These are phyloP conservation scores for Prunus mira DNA, from an alignment of 306 rosid genomes.

Conservation along the genomic window DNA sequence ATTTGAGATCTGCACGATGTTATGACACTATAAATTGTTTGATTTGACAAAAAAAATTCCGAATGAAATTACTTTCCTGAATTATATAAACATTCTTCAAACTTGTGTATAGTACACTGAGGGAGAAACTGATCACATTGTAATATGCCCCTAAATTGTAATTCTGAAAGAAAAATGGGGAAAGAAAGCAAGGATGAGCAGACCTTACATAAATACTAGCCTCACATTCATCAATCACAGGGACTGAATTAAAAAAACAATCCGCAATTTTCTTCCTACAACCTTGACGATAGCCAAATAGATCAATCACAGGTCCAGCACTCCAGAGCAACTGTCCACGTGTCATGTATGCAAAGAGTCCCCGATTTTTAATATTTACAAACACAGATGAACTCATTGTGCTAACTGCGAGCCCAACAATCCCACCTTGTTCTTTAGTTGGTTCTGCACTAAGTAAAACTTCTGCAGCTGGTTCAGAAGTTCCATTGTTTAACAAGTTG, in stretches of 20 bases:
- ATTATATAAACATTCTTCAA: not conserved
- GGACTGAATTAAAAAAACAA: constrained; percentile 60
- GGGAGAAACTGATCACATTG: not conserved
- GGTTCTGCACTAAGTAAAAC: constrained; percentile 48
- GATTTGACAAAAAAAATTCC: not conserved
- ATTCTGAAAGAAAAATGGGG: not conserved
- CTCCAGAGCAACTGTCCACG: constrained; percentile 60
- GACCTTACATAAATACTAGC: constrained; percentile 70
- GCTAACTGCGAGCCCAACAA: constrained; percentile 72
- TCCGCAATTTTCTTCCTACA: constrained; percentile 51
- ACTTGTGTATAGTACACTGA: not conserved
- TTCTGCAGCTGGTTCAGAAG: constrained; percentile 36
- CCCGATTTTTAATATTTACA: constrained; percentile 50
- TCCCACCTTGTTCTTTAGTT: constrained; percentile 40
- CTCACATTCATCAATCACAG: constrained; percentile 79
- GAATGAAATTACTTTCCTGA: not conserved
- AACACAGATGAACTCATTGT: constrained; percentile 45
- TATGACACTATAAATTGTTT: not conserved
- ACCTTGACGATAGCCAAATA: constrained; percentile 64
- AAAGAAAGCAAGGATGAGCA: constrained; percentile 16
- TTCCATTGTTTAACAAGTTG: constrained; percentile 35
- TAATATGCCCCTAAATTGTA: not conserved
- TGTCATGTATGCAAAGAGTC: constrained; percentile 58
- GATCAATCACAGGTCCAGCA: constrained; percentile 64
- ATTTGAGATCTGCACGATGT: constrained; percentile 56